Base-by-base conservation (phyloP, 2,329 filamentous ascomycete genomes). In the Trichoderma oligosporum region DNA sequence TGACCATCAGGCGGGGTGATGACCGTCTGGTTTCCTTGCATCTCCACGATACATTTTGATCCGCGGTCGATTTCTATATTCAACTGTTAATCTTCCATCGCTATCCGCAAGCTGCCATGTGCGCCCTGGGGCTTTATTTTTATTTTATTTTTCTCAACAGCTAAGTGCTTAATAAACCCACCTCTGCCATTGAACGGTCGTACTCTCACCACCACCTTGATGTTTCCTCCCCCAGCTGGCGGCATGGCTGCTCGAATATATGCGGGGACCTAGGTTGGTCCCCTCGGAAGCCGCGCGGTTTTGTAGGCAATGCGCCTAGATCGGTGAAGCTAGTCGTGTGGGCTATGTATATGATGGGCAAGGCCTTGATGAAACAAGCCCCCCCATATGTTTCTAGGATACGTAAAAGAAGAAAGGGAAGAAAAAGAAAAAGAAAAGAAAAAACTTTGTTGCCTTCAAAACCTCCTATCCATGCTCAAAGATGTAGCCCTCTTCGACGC, bases 171-270 rank as follows among this genome's bases (percentile, higher is more conserved):
- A 45, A 36, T 56, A 4, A 41, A 65, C 79, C 59, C 80, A 93
- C 91, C 91, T 93, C 92, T 86, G 69, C 85, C 86, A 74, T 99
- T 99, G 78, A 99, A 99, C 49, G 94, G 94, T 71, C 94, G 85
- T 67, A 89, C 87, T 78, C 94, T 86, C 79, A 99, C 94, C 80
- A 99, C 94, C 78, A 99, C 94, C 86, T 99, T 99, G 75, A 99
- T 99, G 72, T 99, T 99, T 71, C 94, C 92, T 76, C 89, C 91
- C 69, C 89, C 89, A 66, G 82, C 77, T 61, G 78, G 72, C 64
- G 73, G 67, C 73, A 74, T 74, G 67, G 54, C 63, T 66, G 64
- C 63, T 61, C 58, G 57, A 59, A 60, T 58, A 63, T 62, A 63
- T 61, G 64, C 60, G 70, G 72, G 71, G 72, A 72, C 71, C 72